Evolutionary conservation across 495 filamentous ascomycete genomes (phyloP).

Genomic region (Talaromyces stipitatus): DNA sequence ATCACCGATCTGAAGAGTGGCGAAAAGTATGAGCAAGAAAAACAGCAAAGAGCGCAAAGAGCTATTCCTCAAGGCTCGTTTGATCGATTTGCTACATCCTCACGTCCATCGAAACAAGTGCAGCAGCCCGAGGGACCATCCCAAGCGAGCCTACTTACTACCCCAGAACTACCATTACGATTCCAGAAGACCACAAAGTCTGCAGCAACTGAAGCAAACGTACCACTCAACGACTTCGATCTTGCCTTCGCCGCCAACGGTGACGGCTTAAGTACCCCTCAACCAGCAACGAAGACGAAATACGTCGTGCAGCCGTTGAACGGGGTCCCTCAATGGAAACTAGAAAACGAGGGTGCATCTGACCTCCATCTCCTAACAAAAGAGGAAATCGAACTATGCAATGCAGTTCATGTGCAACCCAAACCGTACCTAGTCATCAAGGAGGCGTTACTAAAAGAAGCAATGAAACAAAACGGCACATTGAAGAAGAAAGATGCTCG

Average conservation of each 20-base stretch:
- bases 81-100: slow-evolving; percentile 61
- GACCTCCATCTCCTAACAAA: slow-evolving; percentile 81
- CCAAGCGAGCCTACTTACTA: slow-evolving; percentile 63
- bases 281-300: slow-evolving; percentile 37
- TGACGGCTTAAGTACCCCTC: slow-evolving; percentile 24
- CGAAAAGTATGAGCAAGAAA: slow-evolving; percentile 93
- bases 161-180: slow-evolving; percentile 64
- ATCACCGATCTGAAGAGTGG: slow-evolving; percentile 79
- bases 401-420: slow-evolving; percentile 70
- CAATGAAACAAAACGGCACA: slow-evolving; percentile 75
- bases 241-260: slow-evolving; percentile 35
- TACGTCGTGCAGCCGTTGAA: slow-evolving; percentile 39
- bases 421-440: slow-evolving; percentile 95
- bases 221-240: slow-evolving; percentile 35
- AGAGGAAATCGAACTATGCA: slow-evolving; percentile 81
- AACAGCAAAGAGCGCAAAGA: slow-evolving; percentile 64
- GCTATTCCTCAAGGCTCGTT: slow-evolving; percentile 65
- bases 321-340: slow-evolving; percentile 56
- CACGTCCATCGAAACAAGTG: slow-evolving; percentile 36
- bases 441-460: slow-evolving; percentile 77
- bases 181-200: slow-evolving; percentile 32
- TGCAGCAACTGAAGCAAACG: slow-evolving; percentile 22
- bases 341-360: slow-evolving; percentile 65
- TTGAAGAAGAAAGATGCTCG: slow-evolving; percentile 87
- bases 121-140: slow-evolving; percentile 62